phyloP scores from a whole-genome alignment of 768 basidiomycete genomes.

The Coprinopsis sp. region DNA sequence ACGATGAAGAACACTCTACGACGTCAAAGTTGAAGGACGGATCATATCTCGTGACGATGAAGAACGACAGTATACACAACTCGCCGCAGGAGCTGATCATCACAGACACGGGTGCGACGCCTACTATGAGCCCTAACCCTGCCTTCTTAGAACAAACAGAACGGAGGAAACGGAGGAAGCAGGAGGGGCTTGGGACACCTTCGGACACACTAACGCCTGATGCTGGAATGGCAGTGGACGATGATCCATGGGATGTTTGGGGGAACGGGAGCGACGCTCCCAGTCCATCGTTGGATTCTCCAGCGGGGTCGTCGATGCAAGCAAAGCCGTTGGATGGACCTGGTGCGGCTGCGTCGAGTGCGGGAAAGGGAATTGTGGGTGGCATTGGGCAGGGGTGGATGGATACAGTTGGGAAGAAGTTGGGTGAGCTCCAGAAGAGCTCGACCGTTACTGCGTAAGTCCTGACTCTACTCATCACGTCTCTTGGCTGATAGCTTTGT shows the following conservation, averaged over 20 bases:
- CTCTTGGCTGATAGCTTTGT: not conserved
- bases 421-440: conserved; percentile 46
- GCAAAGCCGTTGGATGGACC: too few species aligned
- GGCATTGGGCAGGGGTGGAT: too few species aligned
- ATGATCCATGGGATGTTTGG: conserved; percentile 3
- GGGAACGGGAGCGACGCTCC: not conserved
- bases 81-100: conserved; percentile 36
- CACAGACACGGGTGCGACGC: conserved; percentile 46
- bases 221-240: not conserved
- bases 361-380: too few species aligned
- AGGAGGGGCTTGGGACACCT: conserved; percentile 6
- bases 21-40: conserved; percentile 3
- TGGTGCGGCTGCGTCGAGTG: too few species aligned
- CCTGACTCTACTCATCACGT: not conserved
- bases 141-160: conserved; percentile 32
- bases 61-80: not conserved
- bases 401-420: conserved; percentile 56
- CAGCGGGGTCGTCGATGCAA: too few species aligned
- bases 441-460: conserved; percentile 47
- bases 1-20: conserved; percentile 17
- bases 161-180: conserved; percentile 10
- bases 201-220: too few species aligned
- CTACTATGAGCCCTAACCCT: conserved; percentile 45
- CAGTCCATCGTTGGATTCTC: too few species aligned
- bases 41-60: not conserved